Conservation (phyloP, 2,329 filamentous ascomycete species). For the Fusarium xyrophilum region DNA sequence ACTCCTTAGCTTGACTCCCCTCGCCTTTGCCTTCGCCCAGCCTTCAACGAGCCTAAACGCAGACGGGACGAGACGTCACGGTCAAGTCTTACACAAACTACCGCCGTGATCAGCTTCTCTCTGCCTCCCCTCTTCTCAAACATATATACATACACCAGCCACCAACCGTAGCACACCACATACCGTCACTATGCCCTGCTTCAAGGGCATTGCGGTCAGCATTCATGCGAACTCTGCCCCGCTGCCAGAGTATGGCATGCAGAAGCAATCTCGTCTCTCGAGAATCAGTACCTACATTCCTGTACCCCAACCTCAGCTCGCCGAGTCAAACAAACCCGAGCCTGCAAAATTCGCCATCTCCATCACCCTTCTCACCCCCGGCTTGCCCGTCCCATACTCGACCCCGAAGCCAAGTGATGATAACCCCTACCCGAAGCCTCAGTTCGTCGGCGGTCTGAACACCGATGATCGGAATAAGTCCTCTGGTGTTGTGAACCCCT, state of each 20-base stretch:
- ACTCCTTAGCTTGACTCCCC: background rate
- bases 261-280: conserved; percentile 88
- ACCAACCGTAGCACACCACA: conserved; percentile 13
- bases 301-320: conserved; percentile 84
- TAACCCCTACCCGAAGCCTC: conserved; percentile 81
- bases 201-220: conserved; percentile 98
- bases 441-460: conserved; percentile 74
- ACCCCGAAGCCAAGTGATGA: conserved; percentile 79
- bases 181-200: conserved; percentile 78
- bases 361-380: conserved; percentile 90
- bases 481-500: conserved; percentile 73
- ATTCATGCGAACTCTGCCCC: conserved; percentile 85
- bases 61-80: conserved; percentile 12
- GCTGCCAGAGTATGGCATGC: conserved; percentile 90
- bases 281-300: conserved; percentile 98
- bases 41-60: conserved; percentile 19
- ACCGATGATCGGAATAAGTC: conserved; percentile 60
- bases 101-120: conserved; percentile 22
- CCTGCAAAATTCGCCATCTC: conserved; percentile 97
- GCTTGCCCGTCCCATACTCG: conserved; percentile 89
- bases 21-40: background rate
- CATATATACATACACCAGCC: conserved; percentile 17
- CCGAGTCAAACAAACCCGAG: conserved; percentile 76
- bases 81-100: conserved; percentile 17
- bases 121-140: conserved; percentile 30